Percentiles rank a stretch among this genome's conserved stretches.
Evolutionary conservation across 2,329 filamentous ascomycete species (phyloP).

Genomic region (Ophiostoma ips): DNA sequence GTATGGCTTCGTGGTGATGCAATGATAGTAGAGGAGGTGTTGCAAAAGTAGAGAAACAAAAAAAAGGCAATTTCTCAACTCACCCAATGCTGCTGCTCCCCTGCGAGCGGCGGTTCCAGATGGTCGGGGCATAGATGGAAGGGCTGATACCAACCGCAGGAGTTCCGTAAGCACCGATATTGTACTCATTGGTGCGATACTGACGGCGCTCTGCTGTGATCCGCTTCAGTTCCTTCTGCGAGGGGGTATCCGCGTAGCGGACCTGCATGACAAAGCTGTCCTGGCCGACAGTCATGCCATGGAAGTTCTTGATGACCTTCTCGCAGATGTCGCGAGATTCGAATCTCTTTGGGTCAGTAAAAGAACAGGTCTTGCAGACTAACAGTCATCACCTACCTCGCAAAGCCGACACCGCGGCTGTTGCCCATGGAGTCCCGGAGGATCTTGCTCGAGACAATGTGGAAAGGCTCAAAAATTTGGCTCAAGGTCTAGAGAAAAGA

Average conservation of each 20-base stretch:
- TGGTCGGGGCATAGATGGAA: constrained; percentile 28
- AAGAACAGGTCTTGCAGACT: not conserved
- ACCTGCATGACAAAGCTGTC: constrained; percentile 81
- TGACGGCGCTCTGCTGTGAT: constrained; percentile 90
- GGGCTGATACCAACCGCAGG: constrained; percentile 43
- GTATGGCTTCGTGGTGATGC: too few relatives aligned
- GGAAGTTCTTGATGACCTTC: constrained; percentile 73
- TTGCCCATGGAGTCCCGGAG: constrained; percentile 83
- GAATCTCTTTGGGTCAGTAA: constrained; percentile 45
- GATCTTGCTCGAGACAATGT: constrained; percentile 87
- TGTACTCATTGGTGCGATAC: constrained; percentile 93
- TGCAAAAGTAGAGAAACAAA: not conserved
- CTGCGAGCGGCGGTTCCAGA: constrained; percentile 23
- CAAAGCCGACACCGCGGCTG: constrained; percentile 93
- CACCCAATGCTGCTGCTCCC: constrained; percentile 14
- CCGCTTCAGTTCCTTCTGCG: constrained; percentile 93
- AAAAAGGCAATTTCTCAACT: not conserved
- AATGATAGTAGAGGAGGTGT: too few relatives aligned
- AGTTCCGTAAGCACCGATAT: constrained; percentile 55
- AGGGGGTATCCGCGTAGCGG: constrained; percentile 90
- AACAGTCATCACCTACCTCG: constrained; percentile 49
- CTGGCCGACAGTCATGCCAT: constrained; percentile 61
- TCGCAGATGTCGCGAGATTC: constrained; percentile 82
- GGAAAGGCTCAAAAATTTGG: constrained; percentile 64
- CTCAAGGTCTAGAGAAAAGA: constrained; percentile 47